Percentiles rank a stretch among this genome's conserved stretches.
Conservation (phyloP, 495 filamentous ascomycete genomes). For the Aspergillus diversus region DNA sequence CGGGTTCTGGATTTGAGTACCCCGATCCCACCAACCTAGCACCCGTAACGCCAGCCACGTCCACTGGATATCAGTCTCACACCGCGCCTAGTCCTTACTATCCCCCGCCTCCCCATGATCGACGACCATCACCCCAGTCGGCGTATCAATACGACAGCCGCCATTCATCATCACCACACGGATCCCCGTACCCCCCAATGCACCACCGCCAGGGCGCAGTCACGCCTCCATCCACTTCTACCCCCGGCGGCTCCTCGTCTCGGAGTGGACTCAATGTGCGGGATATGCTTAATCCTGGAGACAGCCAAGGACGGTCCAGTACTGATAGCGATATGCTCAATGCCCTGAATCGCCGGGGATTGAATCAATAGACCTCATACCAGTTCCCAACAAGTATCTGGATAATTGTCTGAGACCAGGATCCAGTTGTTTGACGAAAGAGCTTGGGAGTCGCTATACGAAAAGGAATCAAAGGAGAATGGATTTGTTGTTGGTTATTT, state of each 20-base stretch:
- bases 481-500: slow-evolving; percentile 7
- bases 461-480: slow-evolving; percentile 16
- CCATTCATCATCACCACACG: slow-evolving; percentile 54
- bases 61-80: slow-evolving; percentile 52
- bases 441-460: background rate
- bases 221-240: slow-evolving; percentile 47
- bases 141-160: slow-evolving; percentile 52
- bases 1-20: slow-evolving; percentile 54
- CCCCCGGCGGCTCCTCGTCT: slow-evolving; percentile 36
- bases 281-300: slow-evolving; percentile 54
- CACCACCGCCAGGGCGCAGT: slow-evolving; percentile 36
- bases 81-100: slow-evolving; percentile 52
- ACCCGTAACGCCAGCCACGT: slow-evolving; percentile 54
- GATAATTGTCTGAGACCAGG: background rate
- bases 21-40: slow-evolving; percentile 59
- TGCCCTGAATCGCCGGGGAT: slow-evolving; percentile 52
- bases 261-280: slow-evolving; percentile 57
- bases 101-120: slow-evolving; percentile 47
- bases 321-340: slow-evolving; percentile 62
- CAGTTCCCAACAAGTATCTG: background rate
- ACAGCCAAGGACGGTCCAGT: slow-evolving; percentile 51
- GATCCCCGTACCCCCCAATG: slow-evolving; percentile 53
- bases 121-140: slow-evolving; percentile 55
- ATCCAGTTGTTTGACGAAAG: background rate
- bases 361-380: slow-evolving; percentile 26